Base-by-base conservation (phyloP, 176 grass and related monocot genomes). In the Calamus simplicifolius region DNA sequence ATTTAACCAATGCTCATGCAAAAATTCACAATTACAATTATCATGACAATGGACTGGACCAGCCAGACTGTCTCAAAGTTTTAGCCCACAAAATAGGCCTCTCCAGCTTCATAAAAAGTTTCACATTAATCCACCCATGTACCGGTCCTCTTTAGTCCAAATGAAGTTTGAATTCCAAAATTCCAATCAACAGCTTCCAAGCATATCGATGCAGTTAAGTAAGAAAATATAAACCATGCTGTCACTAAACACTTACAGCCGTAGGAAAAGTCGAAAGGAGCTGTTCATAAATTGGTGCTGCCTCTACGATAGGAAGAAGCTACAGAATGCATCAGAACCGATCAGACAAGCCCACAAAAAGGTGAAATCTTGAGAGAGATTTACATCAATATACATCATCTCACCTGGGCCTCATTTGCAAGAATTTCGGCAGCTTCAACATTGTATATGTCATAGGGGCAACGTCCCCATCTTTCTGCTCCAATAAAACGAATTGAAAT, bases 231-330 rank as follows among this genome's bases (percentile, higher is more conserved):
- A 43, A 43, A 43, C 8, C 31, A 35, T 43, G 35, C 3, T 10
- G 10, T 43, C 12, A 2, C 10, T 43, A 50, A 61, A 63, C 62
- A 73, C 80, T 85, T 76, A 92, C 84, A 10, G 84, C 81, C 2
- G 87, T 97, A 4, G 93, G 93, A 66, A 88, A 91, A 18, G 78
- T 85, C 54, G 81, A 50, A 17, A 97, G 86, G 49, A 97, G 81
- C 64, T 82, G 87, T 84, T 97, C 87, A 29, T 90, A 96, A 30
- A 96, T 85, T 4, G 92, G 80, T 57, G 75, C 68, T 8, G 87
- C 83, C 69, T 97, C 93, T 5, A 63, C 54, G 30, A 97, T 82
- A 49, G n/a, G 84, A 16, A 91, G 84, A 63, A 68, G 61, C 93
- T 97, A 63, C 26, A 80, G 4, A 62, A 53, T 59, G 5, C n/a